Evolutionary conservation across 2,329 filamentous ascomycete species (phyloP), one percentile per base, ranked within the genome.

Genomic region (Chrysoporthe austroafricana): DNA sequence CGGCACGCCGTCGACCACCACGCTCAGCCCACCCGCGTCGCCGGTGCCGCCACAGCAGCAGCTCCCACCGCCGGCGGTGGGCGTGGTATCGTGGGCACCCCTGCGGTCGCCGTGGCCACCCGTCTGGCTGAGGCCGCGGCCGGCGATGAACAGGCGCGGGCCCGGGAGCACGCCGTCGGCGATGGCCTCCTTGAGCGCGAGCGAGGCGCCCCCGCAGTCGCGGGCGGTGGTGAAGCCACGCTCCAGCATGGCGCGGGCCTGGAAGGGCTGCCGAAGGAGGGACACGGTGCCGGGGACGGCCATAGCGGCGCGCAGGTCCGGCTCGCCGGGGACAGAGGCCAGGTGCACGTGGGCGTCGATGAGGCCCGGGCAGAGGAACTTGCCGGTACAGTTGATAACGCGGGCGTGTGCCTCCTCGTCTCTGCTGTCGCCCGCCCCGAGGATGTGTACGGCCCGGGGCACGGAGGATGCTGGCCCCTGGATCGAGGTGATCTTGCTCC

Each of bases 181-280:
- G 18, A 89, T 79, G 0, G 87, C 86, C 71, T 88, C 80, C 70
- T 85, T 85, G 21, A 90, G 77, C 1, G 86, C 84, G 0, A 84
- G 75, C 0, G 79, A 78, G 1, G 86, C 86, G 4, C 87, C 87
- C 0, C 86, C 87, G 44, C 83, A 86, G 72, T 90, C 87, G 3
- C 87, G 81, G 2, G 86, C 80, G 1, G 80, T 84, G 1, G 87
- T 89, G 76, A 88, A 89, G 1, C 87, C 87, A 21, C 86, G 81
- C 52, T 77, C 74, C 0, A 89, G 79, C 77, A 87, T 88, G 66
- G 85, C 79, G 11, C 74, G 69, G 67, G 78, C 80, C 7, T 84
- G 77, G 66, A 80, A 85, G 0, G 85, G 78, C 71, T 85, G 81
- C 2, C 84, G 77, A 16, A 84, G 76, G 3, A 80, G 73, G 0